Evolutionary conservation across 1,284 basidiomycete genomes (phyloP).

Genomic region (Apiotrichum domesticum): DNA sequence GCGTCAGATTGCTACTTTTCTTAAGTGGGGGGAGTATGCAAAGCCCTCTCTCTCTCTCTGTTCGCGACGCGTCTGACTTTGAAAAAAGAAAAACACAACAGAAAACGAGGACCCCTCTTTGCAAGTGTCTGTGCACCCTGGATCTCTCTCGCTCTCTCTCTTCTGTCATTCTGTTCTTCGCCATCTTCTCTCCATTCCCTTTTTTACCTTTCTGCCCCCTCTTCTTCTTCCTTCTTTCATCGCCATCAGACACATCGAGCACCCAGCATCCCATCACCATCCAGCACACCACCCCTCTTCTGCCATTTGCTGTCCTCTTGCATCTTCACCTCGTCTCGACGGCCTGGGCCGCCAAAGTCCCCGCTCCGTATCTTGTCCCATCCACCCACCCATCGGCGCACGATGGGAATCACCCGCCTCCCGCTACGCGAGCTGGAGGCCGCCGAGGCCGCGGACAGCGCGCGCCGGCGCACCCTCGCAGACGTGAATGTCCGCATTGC

Average conservation of each 20-base stretch:
- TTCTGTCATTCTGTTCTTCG: no score
- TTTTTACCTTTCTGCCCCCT: background rate
- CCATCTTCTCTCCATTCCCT: background rate
- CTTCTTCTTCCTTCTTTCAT: background rate
- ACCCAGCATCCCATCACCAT: background rate
- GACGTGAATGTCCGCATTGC: slow-evolving; percentile 68
- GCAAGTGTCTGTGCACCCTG: no score
- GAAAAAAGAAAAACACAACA: no score
- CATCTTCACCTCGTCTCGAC: background rate
- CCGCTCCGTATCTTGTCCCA: background rate
- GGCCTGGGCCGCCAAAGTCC: background rate
- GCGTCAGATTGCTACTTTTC: background rate
- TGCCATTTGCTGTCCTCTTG: no score
- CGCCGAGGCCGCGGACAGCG: slow-evolving; percentile 22
- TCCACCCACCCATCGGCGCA: background rate
- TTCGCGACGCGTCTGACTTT: slow-evolving; percentile 6
- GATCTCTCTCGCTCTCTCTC: no score
- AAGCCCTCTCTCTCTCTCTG: no score
- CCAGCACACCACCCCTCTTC: background rate
- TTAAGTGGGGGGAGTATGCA: background rate
- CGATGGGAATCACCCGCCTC: slow-evolving; percentile 32
- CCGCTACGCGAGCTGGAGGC: slow-evolving; percentile 28
- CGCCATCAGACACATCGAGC: no score
- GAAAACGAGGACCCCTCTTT: no score
- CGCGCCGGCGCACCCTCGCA: slow-evolving; percentile 49